phyloP scores from a whole-genome alignment of 2,329 filamentous ascomycete species.

The Paecilomyces sp. region DNA sequence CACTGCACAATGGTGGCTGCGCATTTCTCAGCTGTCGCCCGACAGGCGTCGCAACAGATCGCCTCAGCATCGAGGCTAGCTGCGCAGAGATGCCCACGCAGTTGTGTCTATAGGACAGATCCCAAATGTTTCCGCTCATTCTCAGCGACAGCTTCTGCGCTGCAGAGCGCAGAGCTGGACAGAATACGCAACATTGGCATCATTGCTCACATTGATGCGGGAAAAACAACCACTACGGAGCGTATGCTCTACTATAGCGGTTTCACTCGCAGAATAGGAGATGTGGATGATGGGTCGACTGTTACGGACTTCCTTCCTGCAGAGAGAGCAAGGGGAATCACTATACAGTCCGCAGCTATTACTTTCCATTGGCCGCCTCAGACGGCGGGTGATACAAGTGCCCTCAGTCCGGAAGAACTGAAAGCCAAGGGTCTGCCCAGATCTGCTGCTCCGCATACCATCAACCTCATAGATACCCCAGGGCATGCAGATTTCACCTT shows the following conservation, averaged over 20 bases:
- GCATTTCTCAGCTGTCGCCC: constrained; percentile 22
- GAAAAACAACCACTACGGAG: constrained; percentile 97
- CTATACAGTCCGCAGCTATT: constrained; percentile 94
- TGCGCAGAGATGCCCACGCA: constrained; percentile 1
- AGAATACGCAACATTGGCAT: constrained; percentile 93
- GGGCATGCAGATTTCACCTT: constrained; percentile 97
- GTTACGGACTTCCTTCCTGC: constrained; percentile 95
- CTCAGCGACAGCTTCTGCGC: constrained; percentile 16
- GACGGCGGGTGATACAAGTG: constrained; percentile 10
- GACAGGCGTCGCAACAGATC: constrained; percentile 14
- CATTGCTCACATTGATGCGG: constrained; percentile 97
- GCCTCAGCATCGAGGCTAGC: constrained; percentile 2
- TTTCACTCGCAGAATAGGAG: constrained; percentile 78
- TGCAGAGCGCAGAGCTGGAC: constrained; percentile 35
- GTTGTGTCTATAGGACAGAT: neutral
- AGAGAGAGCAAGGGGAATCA: constrained; percentile 87
- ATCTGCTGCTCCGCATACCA: constrained; percentile 55
- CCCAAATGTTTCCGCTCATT: constrained; percentile 13
- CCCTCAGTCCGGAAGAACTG: constrained; percentile 10
- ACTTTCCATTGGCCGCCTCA: constrained; percentile 83
- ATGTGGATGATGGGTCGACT: constrained; percentile 93
- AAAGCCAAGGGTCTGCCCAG: constrained; percentile 37
- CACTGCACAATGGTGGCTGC: constrained; percentile 20
- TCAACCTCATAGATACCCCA: constrained; percentile 93
- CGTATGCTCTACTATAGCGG: constrained; percentile 98